Conservation (phyloP, 768 basidiomycete genomes). For the Leccinum variicolor region DNA sequence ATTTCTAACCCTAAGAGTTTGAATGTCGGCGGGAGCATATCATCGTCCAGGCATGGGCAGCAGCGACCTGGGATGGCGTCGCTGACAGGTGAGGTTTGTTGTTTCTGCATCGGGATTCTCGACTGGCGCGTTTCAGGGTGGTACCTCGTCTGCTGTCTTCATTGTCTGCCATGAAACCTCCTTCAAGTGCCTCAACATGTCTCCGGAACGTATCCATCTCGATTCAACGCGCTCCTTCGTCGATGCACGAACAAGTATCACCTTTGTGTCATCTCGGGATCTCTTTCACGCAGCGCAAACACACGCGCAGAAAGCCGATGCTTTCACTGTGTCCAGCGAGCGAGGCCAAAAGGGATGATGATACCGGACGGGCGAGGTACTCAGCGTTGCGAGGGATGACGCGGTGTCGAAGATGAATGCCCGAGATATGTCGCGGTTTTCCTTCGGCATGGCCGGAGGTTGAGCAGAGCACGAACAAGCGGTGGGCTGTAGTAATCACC, state of each 20-base stretch:
- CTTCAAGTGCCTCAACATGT: slow-evolving; percentile 36
- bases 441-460: slow-evolving; percentile 21
- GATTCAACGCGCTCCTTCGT: slow-evolving; percentile 14
- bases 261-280: slow-evolving; percentile 52
- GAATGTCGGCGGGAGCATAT: slow-evolving; percentile 31
- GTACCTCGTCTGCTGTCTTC: slow-evolving; percentile 16
- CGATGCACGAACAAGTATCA: slow-evolving; percentile 41
- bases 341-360: slow-evolving; percentile 37
- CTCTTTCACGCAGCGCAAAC: slow-evolving; percentile 31
- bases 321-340: slow-evolving; percentile 24
- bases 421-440: slow-evolving; percentile 53
- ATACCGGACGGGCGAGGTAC: slow-evolving; percentile 48
- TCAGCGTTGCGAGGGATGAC: slow-evolving; percentile 14
- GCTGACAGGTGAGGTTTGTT: slow-evolving; percentile 14
- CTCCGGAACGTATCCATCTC: slow-evolving; percentile 50
- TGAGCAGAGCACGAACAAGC: slow-evolving; percentile 43
- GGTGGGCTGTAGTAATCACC: slow-evolving; percentile 4
- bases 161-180: slow-evolving; percentile 41
- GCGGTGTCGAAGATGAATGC: slow-evolving; percentile 15
- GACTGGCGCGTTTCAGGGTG: slow-evolving; percentile 9
- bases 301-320: slow-evolving; percentile 24
- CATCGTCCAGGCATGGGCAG: slow-evolving; percentile 23
- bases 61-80: slow-evolving; percentile 20
- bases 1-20: slow-evolving; percentile 60
- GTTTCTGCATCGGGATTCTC: slow-evolving; percentile 1